phyloP scores from a whole-genome alignment of 2,329 filamentous ascomycete species.

The Venturiaceae sp. region DNA sequence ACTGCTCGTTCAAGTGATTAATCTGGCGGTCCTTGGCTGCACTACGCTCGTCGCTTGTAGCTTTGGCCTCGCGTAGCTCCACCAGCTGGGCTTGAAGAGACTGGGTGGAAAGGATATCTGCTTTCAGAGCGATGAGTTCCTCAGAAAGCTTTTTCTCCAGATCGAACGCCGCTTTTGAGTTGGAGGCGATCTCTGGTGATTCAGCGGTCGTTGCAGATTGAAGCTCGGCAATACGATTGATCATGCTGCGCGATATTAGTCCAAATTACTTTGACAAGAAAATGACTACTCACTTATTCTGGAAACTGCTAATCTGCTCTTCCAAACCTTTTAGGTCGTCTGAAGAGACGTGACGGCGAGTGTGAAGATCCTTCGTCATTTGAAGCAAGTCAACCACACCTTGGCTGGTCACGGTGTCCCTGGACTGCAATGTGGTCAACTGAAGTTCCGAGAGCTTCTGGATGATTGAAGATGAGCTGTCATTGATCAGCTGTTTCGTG shows the following conservation, averaged over 20 bases:
- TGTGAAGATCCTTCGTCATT: not conserved
- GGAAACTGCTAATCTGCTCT: not conserved
- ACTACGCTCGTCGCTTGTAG: slow-evolving; percentile 6
- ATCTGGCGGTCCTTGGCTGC: not conserved
- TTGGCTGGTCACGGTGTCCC: not conserved
- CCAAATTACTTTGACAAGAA: not conserved
- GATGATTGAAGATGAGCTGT: not conserved
- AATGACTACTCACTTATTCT: not conserved
- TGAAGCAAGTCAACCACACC: not conserved
- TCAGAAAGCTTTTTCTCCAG: slow-evolving; percentile 1
- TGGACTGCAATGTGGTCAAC: not conserved
- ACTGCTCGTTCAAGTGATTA: not conserved
- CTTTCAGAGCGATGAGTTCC: not conserved
- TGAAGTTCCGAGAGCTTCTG: not conserved
- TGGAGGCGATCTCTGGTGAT: not conserved
- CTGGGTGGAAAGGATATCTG: not conserved
- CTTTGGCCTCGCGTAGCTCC: not conserved
- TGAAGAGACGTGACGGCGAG: not conserved
- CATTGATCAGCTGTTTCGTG: not conserved
- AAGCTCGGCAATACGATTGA: not conserved
- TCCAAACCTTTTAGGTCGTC: not conserved
- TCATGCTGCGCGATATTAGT: not conserved
- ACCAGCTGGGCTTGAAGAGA: not conserved
- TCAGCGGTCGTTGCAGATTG: not conserved
- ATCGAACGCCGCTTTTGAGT: not conserved